A percentile compares a stretch with the other conserved stretches of the same genome.
These are phyloP conservation scores for Cryptococcus sp. DNA, from an alignment of 1,284 basidiomycete genomes.

Conservation along the genomic window DNA sequence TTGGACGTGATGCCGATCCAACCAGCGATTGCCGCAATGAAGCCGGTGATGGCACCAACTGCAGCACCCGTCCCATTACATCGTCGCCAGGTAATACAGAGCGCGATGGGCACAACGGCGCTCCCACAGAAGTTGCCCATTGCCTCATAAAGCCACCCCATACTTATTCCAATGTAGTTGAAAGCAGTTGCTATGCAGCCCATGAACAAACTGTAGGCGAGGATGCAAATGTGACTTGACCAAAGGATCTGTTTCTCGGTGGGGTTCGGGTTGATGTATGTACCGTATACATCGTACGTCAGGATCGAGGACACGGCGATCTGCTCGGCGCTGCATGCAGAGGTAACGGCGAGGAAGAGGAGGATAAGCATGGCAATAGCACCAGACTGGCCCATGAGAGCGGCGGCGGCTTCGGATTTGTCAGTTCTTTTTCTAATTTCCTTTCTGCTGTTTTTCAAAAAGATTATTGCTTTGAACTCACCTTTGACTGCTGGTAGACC, in stretches of 20 bases:
- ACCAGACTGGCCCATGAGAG: conserved; percentile 73
- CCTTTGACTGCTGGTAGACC: conserved; percentile 70
- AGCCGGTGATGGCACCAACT: conserved; percentile 68
- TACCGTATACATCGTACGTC: conserved; percentile 72
- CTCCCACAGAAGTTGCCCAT: conserved; percentile 67
- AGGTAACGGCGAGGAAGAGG: conserved; percentile 66
- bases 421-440: background rate
- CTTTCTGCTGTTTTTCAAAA: background rate
- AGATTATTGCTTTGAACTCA: conserved; percentile 12
- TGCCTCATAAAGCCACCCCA: conserved; percentile 78
- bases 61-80: conserved; percentile 83
- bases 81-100: conserved; percentile 75
- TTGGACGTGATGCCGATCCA: conserved; percentile 79
- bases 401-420: conserved; percentile 67
- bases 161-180: conserved; percentile 82
- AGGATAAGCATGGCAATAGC: conserved; percentile 57
- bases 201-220: conserved; percentile 76
- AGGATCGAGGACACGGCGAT: conserved; percentile 78
- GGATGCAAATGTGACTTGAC: conserved; percentile 58
- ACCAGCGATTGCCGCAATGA: conserved; percentile 69
- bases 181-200: conserved; percentile 81
- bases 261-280: conserved; percentile 63
- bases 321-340: conserved; percentile 82
- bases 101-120: conserved; percentile 81
- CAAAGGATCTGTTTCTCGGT: conserved; percentile 63